Conservation (phyloP, 2,329 filamentous ascomycete species). For the Leptographium flavum region DNA sequence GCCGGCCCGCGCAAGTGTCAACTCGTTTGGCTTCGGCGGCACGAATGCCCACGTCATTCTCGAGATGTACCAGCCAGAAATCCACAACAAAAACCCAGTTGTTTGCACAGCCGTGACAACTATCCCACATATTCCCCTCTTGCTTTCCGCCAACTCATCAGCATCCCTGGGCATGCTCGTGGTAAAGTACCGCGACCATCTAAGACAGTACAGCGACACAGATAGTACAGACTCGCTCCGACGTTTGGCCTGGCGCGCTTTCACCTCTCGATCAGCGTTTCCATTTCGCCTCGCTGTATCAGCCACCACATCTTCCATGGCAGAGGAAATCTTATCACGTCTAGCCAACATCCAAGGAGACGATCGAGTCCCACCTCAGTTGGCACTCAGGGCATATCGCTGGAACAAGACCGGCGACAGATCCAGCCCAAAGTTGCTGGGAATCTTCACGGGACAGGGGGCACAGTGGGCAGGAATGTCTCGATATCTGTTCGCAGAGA, state of each 20-base stretch:
- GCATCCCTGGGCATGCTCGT: neutral
- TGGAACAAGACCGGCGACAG: neutral
- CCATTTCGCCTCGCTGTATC: neutral
- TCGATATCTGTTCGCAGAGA: neutral
- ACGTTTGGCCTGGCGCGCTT: neutral
- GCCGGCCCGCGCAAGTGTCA: conserved; percentile 27
- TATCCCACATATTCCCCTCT: neutral
- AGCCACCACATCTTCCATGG: neutral
- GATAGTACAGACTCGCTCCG: neutral
- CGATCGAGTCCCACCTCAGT: neutral
- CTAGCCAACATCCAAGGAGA: neutral
- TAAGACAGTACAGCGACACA: neutral
- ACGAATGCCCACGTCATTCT: conserved; percentile 29
- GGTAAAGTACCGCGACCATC: neutral
- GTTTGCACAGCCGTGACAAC: neutral
- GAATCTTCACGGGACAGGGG: neutral
- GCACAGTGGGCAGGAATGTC: neutral
- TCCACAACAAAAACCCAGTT: neutral
- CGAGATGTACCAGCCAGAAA: conserved; percentile 12
- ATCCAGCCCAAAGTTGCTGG: neutral
- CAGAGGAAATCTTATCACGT: neutral
- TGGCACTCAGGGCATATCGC: neutral
- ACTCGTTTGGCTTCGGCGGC: conserved; percentile 31
- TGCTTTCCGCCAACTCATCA: neutral
- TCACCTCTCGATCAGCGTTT: neutral